phyloP scores from a whole-genome alignment of 169 alveolate genomes.

The Plasmodium sp. region DNA sequence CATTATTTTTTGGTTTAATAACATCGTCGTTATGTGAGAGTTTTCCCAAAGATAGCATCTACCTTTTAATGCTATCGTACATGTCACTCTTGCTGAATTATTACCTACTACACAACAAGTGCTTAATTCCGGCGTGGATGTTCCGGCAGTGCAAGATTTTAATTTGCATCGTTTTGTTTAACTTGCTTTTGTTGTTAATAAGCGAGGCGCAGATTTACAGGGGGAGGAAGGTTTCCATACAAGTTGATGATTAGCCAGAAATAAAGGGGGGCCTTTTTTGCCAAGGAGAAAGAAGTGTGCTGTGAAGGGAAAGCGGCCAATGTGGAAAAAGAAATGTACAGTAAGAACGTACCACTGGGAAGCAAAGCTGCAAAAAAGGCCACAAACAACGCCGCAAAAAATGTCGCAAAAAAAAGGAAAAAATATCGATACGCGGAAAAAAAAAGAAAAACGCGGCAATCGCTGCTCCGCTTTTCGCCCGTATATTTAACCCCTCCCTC shows the following conservation, averaged over 20 bases:
- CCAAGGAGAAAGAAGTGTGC: neutral
- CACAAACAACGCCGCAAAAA: neutral
- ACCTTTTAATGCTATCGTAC: conserved; percentile 63
- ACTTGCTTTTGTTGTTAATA: conserved; percentile 38
- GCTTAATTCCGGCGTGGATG: conserved; percentile 60
- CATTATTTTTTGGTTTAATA: conserved; percentile 63
- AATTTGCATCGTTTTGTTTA: conserved; percentile 7
- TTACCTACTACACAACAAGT: conserved; percentile 68
- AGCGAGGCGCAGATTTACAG: conserved; percentile 72
- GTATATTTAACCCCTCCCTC: neutral
- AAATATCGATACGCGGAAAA: no score
- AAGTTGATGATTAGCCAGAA: conserved; percentile 5
- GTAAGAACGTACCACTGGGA: neutral
- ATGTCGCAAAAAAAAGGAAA: neutral
- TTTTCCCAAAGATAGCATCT: conserved; percentile 69
- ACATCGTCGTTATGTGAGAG: conserved; percentile 54
- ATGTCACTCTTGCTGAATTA: conserved; percentile 40
- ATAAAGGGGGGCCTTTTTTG: neutral
- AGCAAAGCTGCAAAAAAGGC: neutral
- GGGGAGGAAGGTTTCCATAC: conserved; percentile 41
- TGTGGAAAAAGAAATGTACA: neutral
- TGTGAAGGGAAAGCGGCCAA: neutral
- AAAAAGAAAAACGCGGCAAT: neutral
- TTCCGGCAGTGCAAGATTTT: conserved; percentile 23
- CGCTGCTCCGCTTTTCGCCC: neutral